Percentiles rank a stretch among this genome's conserved stretches.
phyloP scores from a whole-genome alignment of 2,329 filamentous ascomycete species.

The Myriosclerotinia duriaeana region DNA sequence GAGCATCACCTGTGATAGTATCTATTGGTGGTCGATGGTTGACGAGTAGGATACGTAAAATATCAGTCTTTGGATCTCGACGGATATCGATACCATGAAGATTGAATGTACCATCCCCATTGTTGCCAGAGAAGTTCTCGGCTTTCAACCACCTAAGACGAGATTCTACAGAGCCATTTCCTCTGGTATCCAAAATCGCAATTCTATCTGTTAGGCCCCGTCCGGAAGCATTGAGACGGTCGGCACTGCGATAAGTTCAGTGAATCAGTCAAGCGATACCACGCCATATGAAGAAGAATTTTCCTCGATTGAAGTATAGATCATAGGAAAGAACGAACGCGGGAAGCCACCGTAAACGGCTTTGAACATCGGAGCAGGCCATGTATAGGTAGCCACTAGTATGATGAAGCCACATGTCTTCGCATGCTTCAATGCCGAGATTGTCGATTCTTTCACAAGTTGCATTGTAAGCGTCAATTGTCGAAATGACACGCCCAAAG shows the following conservation, averaged over 20 bases:
- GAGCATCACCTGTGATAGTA: conserved; percentile 36
- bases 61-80: conserved; percentile 31
- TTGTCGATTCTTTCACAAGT: conserved; percentile 34
- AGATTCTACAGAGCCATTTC: conserved; percentile 29
- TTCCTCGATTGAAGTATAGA: background rate
- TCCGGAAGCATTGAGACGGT: conserved; percentile 34
- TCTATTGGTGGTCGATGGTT: conserved; percentile 42
- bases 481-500: conserved; percentile 37
- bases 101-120: conserved; percentile 37
- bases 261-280: background rate
- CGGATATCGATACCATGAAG: conserved; percentile 42
- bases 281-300: background rate
- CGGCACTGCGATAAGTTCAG: conserved; percentile 25
- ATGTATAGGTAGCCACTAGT: conserved; percentile 36
- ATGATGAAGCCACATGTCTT: conserved; percentile 40
- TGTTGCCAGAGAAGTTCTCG: conserved; percentile 33
- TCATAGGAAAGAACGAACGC: conserved; percentile 30
- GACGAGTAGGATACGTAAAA: conserved; percentile 40
- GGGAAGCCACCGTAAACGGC: conserved; percentile 35
- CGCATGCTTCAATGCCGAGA: conserved; percentile 36
- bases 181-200: conserved; percentile 36
- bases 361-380: conserved; percentile 34
- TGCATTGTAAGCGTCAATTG: conserved; percentile 40
- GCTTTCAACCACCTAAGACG: conserved; percentile 32
- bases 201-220: conserved; percentile 33